Evolutionary conservation across 306 rosid genomes (phyloP), one percentile per base, ranked within the genome.

Genomic region (Chamaecrista fasciculata): DNA sequence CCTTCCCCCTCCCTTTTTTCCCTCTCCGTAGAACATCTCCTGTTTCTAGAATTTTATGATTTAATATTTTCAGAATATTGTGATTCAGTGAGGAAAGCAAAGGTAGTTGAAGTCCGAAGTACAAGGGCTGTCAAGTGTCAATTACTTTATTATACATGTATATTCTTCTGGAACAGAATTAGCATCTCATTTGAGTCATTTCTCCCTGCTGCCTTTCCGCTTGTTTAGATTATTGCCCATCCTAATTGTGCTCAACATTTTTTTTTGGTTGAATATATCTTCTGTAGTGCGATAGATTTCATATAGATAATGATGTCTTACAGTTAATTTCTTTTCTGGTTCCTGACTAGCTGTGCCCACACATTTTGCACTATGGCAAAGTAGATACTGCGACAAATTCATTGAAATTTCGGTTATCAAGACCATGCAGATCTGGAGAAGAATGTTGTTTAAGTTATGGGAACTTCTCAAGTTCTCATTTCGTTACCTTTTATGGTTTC

Each of bases 401-500:
- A 64, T 84, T 90, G 86, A 90, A 88, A 79, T 94, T 91, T 79
- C 24, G 82, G 63, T 83, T 91, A 39, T 90, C 98, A 68, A 94
- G 97, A 78, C 85, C 97, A 48, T 86, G 98, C 80, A 64, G 50
- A 82, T 82, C 84, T 58, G 96, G 95, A 70, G 92, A 88, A 76
- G 86, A 94, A 66, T 88, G 97, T 80, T 82, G 69, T 79, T 86
- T 94, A 72, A 88, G 95, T 74, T 90, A 90, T 49, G 98, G 97
- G 34, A 85, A 82, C 72, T 78, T 80, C 43, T 68, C 98, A 62
- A 85, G 84, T 67, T 85, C 95, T 81, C 95, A 94, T 88, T 69
- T 88, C 62, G 25, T 86, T 44, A 79, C 92, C 63, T 94, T 85
- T 49, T 90, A 90, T 69, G 97, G 97, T 55, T 90, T 94, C 87